These are phyloP conservation scores for Westerdykella ornata DNA, from an alignment of 2,329 filamentous ascomycete species.

Conservation along the genomic window DNA sequence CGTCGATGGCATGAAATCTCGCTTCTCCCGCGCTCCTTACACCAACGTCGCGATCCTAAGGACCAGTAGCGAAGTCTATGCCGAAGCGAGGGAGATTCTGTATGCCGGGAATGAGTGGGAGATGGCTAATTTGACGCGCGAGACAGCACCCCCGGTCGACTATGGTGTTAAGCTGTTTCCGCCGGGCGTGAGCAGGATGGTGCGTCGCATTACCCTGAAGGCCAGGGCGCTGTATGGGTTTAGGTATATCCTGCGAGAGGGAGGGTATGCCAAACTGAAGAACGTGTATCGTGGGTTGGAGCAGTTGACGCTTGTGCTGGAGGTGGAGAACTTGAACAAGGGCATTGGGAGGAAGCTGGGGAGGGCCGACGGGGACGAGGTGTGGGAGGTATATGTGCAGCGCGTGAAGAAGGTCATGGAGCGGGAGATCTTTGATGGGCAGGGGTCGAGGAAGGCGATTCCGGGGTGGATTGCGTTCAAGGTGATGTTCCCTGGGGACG, in stretches of 20 bases:
- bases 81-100: conserved; percentile 37
- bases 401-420: conserved; percentile 11
- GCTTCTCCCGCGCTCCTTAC: conserved; percentile 11
- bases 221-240: conserved; percentile 19
- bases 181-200: conserved; percentile 9
- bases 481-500: conserved; percentile 14
- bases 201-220: conserved; percentile 17
- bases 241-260: conserved; percentile 14
- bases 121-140: conserved; percentile 15
- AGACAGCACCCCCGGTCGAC: conserved; percentile 16
- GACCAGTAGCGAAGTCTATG: conserved; percentile 34
- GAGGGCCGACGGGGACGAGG: conserved; percentile 11
- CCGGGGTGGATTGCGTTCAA: conserved; percentile 20
- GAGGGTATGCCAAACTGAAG: conserved; percentile 15
- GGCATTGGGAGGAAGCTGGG: conserved; percentile 13
- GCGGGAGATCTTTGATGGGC: conserved; percentile 9
- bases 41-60: conserved; percentile 29
- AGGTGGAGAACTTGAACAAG: conserved; percentile 11
- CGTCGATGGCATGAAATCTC: conserved; percentile 12
- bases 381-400: conserved; percentile 15
- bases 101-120: conserved; percentile 39
- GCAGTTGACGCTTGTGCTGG: conserved; percentile 17
- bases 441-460: conserved; percentile 5
- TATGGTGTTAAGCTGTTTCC: conserved; percentile 21
- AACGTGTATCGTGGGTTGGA: conserved; percentile 17